phyloP scores from a whole-genome alignment of 805 yeast species.

The Jamesozyma gamospora region DNA sequence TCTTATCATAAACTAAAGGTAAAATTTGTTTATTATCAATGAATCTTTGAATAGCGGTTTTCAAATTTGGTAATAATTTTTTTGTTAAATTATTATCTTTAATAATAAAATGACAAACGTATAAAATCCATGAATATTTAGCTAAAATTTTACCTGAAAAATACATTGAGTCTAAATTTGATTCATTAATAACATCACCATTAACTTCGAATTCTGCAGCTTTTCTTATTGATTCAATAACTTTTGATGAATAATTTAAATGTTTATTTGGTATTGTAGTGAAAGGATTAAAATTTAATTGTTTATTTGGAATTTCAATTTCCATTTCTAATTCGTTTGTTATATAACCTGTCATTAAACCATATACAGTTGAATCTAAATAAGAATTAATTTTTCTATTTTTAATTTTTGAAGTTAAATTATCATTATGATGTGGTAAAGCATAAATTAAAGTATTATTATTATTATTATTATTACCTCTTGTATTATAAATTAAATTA shows the following conservation, averaged over 20 bases:
- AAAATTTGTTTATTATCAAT: conserved; percentile 55
- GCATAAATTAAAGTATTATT: conserved; percentile 43
- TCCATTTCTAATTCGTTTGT: conserved; percentile 34
- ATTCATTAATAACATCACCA: conserved; percentile 25
- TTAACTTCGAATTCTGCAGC: conserved; percentile 31
- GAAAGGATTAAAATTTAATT: conserved; percentile 38
- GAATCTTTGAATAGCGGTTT: conserved; percentile 60
- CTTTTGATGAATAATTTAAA: conserved; percentile 22
- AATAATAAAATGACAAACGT: conserved; percentile 58
- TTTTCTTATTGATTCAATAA: conserved; percentile 23
- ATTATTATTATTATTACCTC: conserved; percentile 39
- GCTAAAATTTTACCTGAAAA: conserved; percentile 81
- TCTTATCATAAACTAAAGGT: conserved; percentile 70
- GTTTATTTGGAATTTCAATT: conserved; percentile 35
- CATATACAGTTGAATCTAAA: conserved; percentile 43
- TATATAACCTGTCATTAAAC: conserved; percentile 37
- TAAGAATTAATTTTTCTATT: conserved; percentile 10
- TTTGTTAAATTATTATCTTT: conserved; percentile 44
- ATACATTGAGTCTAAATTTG: conserved; percentile 74
- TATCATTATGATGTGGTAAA: conserved; percentile 53
- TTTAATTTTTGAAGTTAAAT: conserved; percentile 31
- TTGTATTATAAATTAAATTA: conserved; percentile 33
- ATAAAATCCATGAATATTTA: conserved; percentile 80
- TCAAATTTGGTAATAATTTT: conserved; percentile 45
- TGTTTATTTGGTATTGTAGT: conserved; percentile 26